Conservation (phyloP, 1,284 basidiomycete species). For the Naganishia liquefaciens region DNA sequence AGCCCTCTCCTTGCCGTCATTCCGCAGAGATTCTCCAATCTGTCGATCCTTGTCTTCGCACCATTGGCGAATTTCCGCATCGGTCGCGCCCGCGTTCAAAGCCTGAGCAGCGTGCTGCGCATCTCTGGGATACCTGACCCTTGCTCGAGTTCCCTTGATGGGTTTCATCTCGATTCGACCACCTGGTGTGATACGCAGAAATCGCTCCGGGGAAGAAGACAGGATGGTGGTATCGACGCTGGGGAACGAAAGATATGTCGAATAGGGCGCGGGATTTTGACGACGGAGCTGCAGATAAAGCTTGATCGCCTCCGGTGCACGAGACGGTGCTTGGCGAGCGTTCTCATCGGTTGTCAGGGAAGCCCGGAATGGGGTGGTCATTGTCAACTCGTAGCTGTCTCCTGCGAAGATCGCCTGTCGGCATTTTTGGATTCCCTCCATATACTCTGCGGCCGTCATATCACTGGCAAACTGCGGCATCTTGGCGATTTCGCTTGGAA, state of each 20-base stretch:
- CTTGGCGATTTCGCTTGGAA: neutral
- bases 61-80: constrained; percentile 38
- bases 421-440: constrained; percentile 69
- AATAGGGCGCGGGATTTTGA: constrained; percentile 88
- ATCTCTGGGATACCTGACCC: constrained; percentile 48
- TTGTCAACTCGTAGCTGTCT: constrained; percentile 94
- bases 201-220: constrained; percentile 84
- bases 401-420: constrained; percentile 77
- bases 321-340: neutral
- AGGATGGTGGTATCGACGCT: constrained; percentile 68
- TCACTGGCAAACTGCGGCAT: constrained; percentile 47
- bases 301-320: constrained; percentile 41
- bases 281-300: constrained; percentile 63
- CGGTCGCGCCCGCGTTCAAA: constrained; percentile 35
- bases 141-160: constrained; percentile 79
- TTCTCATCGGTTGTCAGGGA: neutral
- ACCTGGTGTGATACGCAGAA: constrained; percentile 76
- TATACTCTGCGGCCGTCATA: constrained; percentile 60
- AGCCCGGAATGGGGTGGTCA: constrained; percentile 70
- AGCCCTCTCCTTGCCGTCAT: constrained; percentile 86
- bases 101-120: constrained; percentile 40
- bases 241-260: constrained; percentile 74
- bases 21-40: constrained; percentile 59
- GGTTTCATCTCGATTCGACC: constrained; percentile 80
- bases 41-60: constrained; percentile 48